These are phyloP conservation scores for Serendipita sp. DNA, from an alignment of 1,284 basidiomycete species.

Conservation along the genomic window DNA sequence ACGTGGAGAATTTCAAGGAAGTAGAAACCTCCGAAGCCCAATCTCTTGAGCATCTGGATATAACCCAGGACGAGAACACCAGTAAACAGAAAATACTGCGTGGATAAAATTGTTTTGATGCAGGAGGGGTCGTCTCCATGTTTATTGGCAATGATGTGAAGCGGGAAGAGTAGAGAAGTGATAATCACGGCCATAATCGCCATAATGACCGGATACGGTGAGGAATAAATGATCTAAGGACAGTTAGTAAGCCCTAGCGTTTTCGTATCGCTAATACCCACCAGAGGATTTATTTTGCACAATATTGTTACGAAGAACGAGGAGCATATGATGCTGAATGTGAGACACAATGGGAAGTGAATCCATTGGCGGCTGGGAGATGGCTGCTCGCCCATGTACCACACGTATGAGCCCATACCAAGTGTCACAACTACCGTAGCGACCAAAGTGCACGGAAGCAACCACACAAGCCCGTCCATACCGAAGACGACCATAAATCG, in stretches of 20 bases:
- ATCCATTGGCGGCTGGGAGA: constrained; percentile 19
- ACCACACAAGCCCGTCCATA: constrained; percentile 7
- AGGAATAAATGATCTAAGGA: constrained; percentile 43
- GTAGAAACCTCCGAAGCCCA: constrained; percentile 41
- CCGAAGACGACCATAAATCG: neutral
- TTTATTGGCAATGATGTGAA: constrained; percentile 22
- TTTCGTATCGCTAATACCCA: constrained; percentile 25
- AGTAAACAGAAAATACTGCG: neutral
- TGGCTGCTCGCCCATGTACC: neutral
- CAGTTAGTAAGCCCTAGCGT: neutral
- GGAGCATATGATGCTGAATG: constrained; percentile 32
- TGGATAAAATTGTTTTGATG: neutral
- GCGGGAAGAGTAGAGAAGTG: constrained; percentile 29
- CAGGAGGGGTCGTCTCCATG: neutral
- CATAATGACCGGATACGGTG: constrained; percentile 36
- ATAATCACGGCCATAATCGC: constrained; percentile 37
- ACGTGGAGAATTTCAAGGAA: constrained; percentile 42
- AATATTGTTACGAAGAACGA: constrained; percentile 34
- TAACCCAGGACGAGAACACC: constrained; percentile 33
- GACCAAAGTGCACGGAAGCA: constrained; percentile 34
- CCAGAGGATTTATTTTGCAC: constrained; percentile 45
- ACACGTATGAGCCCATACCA: neutral
- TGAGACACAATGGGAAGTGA: constrained; percentile 46
- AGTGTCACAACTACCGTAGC: constrained; percentile 46
- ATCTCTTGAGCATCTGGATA: constrained; percentile 30